phyloP scores from a whole-genome alignment of 2,329 filamentous ascomycete species.

The Mycocentrospora acerina region DNA sequence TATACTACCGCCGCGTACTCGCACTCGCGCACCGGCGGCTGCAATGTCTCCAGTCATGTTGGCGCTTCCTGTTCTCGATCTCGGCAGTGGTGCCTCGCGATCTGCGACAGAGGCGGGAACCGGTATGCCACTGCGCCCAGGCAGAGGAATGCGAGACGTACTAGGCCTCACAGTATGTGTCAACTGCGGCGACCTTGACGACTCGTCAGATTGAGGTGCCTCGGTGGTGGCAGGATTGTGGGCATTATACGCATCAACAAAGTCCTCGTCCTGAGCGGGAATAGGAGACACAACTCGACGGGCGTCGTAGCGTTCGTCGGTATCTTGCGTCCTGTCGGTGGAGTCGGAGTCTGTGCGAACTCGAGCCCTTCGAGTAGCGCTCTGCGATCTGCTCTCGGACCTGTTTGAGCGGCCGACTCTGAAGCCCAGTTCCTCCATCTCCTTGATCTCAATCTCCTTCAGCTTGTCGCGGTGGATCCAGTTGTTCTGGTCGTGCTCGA shows the following conservation, averaged over 20 bases:
- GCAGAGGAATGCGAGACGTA: conserved; percentile 82
- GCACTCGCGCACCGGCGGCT: conserved; percentile 61
- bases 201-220: conserved; percentile 65
- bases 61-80: conserved; percentile 59
- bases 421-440: conserved; percentile 77
- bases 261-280: conserved; percentile 49
- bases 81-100: conserved; percentile 67
- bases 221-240: conserved; percentile 79
- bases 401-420: conserved; percentile 51
- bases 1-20: conserved; percentile 70
- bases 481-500: conserved; percentile 61
- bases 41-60: conserved; percentile 62
- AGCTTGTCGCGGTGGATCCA: conserved; percentile 89
- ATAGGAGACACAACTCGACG: conserved; percentile 39
- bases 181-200: conserved; percentile 45
- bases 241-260: conserved; percentile 24
- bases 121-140: conserved; percentile 75
- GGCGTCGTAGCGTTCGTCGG: conserved; percentile 31
- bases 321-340: conserved; percentile 21
- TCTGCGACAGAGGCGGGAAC: conserved; percentile 72
- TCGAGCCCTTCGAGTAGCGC: conserved; percentile 26
- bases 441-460: conserved; percentile 76
- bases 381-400: conserved; percentile 42
- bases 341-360: conserved; percentile 37
- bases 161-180: conserved; percentile 56